Evolutionary conservation across 2,329 filamentous ascomycete genomes (phyloP).

Genomic region (Paracoccidioides brasiliensis): DNA sequence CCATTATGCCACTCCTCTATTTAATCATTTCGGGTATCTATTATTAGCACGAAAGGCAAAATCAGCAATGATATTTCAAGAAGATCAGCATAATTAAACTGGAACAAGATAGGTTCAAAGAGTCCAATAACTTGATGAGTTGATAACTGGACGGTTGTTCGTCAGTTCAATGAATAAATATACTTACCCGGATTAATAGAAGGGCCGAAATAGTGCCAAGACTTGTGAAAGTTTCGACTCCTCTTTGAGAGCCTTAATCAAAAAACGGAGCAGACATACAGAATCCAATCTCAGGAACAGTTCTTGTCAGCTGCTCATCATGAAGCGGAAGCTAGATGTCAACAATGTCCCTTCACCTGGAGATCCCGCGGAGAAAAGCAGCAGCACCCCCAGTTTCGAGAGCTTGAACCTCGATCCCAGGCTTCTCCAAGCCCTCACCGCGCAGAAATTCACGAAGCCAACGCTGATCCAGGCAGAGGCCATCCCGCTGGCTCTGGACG

Average conservation of each 20-base stretch:
- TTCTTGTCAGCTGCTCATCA: conserved; percentile 14
- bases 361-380: conserved; percentile 15
- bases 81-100: too few relatives aligned
- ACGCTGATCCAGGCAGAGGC: conserved; percentile 81
- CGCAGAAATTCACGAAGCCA: conserved; percentile 70
- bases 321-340: conserved; percentile 39
- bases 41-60: neutral
- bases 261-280: neutral
- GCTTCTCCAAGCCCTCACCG: conserved; percentile 71
- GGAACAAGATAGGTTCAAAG: neutral
- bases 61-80: neutral
- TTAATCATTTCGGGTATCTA: neutral
- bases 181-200: conserved; percentile 2
- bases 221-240: conserved; percentile 1
- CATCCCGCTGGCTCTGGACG: conserved; percentile 76
- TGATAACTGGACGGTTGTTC: neutral
- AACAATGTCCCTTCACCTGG: conserved; percentile 34
- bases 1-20: neutral
- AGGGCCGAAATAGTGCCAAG: conserved; percentile 2
- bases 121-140: neutral
- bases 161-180: neutral
- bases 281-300: neutral
- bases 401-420: conserved; percentile 70
- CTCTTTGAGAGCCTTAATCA: neutral
- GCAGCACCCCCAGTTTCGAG: conserved; percentile 43